A percentile compares a stretch with the other conserved stretches of the same genome.
Evolutionary conservation across 768 basidiomycete species (phyloP).

Genomic region (Tulasnella sp.): DNA sequence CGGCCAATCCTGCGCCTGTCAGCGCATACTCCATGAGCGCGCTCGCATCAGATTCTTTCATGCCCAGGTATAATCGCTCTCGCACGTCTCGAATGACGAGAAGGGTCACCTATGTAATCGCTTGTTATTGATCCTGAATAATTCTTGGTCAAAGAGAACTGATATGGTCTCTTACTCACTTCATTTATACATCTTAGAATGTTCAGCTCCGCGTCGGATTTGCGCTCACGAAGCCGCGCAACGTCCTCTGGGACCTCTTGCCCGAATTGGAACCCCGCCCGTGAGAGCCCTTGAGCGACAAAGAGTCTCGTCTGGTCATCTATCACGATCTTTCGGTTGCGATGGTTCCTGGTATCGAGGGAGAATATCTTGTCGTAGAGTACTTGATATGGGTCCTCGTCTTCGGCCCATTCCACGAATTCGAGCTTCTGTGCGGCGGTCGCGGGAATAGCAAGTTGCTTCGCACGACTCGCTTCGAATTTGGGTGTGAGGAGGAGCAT

Average conservation of each 20-base stretch:
- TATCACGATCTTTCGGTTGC: slow-evolving; percentile 40
- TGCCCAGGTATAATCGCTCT: slow-evolving; percentile 52
- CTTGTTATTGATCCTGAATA: too few species aligned
- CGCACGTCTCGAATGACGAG: slow-evolving; percentile 60
- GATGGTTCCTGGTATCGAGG: slow-evolving; percentile 19
- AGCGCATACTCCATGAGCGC: slow-evolving; percentile 49
- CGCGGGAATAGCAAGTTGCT: slow-evolving; percentile 42
- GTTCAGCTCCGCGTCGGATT: slow-evolving; percentile 57
- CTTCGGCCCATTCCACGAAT: slow-evolving; percentile 43
- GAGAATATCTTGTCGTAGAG: slow-evolving; percentile 30
- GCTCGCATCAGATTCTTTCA: slow-evolving; percentile 61
- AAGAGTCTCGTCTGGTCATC: slow-evolving; percentile 54
- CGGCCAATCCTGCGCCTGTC: slow-evolving; percentile 44
- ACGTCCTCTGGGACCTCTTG: slow-evolving; percentile 44
- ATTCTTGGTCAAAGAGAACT: not conserved
- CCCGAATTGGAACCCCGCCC: slow-evolving; percentile 34
- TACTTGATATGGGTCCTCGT: slow-evolving; percentile 50
- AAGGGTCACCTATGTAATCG: slow-evolving; percentile 51
- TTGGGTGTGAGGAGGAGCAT: slow-evolving; percentile 60
- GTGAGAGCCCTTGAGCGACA: slow-evolving; percentile 50
- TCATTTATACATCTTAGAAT: slow-evolving; percentile 72
- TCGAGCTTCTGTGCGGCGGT: slow-evolving; percentile 24
- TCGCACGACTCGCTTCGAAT: slow-evolving; percentile 68
- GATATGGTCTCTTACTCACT: slow-evolving; percentile 31
- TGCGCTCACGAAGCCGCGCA: slow-evolving; percentile 57